Percentiles rank a stretch among this genome's conserved stretches.
Evolutionary conservation across 306 rosid genomes (phyloP).

Genomic region (Castanea sativa): DNA sequence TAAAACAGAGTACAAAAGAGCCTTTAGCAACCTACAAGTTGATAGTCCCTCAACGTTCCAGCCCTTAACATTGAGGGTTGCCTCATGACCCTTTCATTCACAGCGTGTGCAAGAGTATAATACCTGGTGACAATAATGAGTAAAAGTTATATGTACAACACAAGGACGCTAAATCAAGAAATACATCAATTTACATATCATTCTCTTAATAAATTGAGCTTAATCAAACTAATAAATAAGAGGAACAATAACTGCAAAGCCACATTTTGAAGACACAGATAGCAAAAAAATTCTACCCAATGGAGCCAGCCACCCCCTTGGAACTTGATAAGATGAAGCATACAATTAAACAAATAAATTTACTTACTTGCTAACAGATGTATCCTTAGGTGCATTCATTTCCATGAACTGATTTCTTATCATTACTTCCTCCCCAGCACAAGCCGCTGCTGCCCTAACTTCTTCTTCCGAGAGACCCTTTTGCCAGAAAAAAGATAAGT

Average conservation of each 20-base stretch:
- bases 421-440: constrained; percentile 98
- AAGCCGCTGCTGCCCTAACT: constrained; percentile 87
- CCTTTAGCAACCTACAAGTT: constrained; percentile 65
- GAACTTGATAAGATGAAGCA: constrained; percentile 17
- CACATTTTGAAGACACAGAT: neutral
- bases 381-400: constrained; percentile 93
- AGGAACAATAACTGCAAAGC: neutral
- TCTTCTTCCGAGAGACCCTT: constrained; percentile 99
- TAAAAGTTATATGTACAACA: neutral
- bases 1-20: constrained; percentile 1
- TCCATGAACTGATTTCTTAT: constrained; percentile 88
- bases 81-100: constrained; percentile 75
- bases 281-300: neutral
- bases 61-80: constrained; percentile 94
- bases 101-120: constrained; percentile 97
- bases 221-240: neutral
- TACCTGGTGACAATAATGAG: constrained; percentile 54
- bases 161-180: constrained; percentile 14
- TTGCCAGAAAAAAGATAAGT: constrained; percentile 30
- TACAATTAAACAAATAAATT: constrained; percentile 6
- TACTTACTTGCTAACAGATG: constrained; percentile 89
- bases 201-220: neutral
- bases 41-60: constrained; percentile 97
- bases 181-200: neutral
- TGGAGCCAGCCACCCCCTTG: constrained; percentile 10